phyloP scores from a whole-genome alignment of 495 filamentous ascomycete genomes.

The Chaetomium tenue region DNA sequence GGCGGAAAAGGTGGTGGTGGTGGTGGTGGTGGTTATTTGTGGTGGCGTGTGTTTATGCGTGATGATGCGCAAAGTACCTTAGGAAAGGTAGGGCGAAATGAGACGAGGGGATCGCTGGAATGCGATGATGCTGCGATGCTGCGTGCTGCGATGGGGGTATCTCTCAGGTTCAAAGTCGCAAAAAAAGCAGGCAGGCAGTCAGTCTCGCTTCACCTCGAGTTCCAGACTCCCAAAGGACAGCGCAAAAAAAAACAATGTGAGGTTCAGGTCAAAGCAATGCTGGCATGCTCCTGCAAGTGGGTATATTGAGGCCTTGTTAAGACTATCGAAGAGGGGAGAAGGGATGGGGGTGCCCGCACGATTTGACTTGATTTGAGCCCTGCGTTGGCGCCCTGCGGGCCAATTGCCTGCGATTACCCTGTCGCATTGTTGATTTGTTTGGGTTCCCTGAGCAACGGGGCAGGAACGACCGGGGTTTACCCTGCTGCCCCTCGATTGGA shows the following conservation, averaged over 20 bases:
- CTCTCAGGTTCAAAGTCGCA: conserved; percentile 2
- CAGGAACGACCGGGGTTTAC: conserved; percentile 23
- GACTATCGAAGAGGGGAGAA: conserved; percentile 11
- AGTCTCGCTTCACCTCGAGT: conserved; percentile 9
- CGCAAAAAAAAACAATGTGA: not conserved
- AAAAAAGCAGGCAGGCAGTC: not conserved
- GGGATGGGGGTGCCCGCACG: not conserved
- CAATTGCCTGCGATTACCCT: conserved; percentile 27
- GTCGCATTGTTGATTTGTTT: conserved; percentile 32
- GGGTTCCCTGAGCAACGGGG: conserved; percentile 33
- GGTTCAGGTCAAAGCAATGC: conserved; percentile 1
- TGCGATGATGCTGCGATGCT: conserved; percentile 4
- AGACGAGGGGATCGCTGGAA: conserved; percentile 13
- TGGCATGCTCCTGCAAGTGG: conserved; percentile 24
- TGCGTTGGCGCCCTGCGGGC: conserved; percentile 30
- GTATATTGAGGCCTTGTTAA: conserved; percentile 29
- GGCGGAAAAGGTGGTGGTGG: not conserved
- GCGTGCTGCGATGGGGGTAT: conserved; percentile 10
- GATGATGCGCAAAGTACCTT: not conserved
- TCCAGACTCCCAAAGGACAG: conserved; percentile 17
- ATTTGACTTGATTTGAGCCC: conserved; percentile 1
- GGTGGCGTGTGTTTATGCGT: conserved; percentile 8
- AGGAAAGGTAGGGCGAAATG: conserved; percentile 5
- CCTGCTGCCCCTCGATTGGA: conserved; percentile 3
- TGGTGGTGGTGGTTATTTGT: not conserved